Evolutionary conservation across 352 stramenopile genomes (phyloP).

Genomic region (Phytopythium ostracodes): DNA sequence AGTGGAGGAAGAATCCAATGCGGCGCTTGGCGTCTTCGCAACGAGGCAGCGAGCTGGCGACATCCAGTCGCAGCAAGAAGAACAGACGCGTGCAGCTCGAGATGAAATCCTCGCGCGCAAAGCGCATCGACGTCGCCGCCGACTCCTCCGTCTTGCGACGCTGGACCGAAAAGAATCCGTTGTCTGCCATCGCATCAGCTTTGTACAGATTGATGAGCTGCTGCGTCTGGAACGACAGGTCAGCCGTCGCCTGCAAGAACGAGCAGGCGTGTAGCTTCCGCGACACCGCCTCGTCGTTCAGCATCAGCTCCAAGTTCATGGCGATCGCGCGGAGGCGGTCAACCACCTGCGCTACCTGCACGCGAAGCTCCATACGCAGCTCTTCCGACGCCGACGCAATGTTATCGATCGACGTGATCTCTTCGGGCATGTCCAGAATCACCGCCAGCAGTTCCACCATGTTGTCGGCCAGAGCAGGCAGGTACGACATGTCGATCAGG

Average conservation of each 20-base stretch:
- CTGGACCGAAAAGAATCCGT: conserved; percentile 42
- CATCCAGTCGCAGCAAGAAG: conserved; percentile 71
- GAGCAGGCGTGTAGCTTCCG: conserved; percentile 50
- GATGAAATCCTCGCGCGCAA: conserved; percentile 60
- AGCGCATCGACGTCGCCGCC: conserved; percentile 31
- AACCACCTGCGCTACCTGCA: conserved; percentile 61
- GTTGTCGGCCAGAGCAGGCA: conserved; percentile 57
- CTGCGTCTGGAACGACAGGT: conserved; percentile 67
- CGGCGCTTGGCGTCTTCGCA: conserved; percentile 81
- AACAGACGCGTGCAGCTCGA: conserved; percentile 76
- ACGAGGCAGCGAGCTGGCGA: conserved; percentile 65
- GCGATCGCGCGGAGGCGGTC: conserved; percentile 43
- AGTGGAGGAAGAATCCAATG: conserved; percentile 88
- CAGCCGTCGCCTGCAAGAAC: conserved; percentile 54
- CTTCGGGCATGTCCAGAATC: conserved; percentile 80
- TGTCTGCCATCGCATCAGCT: conserved; percentile 57
- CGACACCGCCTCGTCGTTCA: conserved; percentile 40
- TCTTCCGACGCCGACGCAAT: conserved; percentile 32
- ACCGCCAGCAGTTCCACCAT: conserved; percentile 68
- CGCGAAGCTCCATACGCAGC: conserved; percentile 57
- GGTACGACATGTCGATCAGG: conserved; percentile 54
- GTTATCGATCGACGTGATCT: conserved; percentile 46
- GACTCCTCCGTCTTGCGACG: conserved; percentile 22
- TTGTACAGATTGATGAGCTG: conserved; percentile 67
- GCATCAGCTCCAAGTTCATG: conserved; percentile 51